These are phyloP conservation scores for Solanum virginianum DNA, from an alignment of 257 asterid genomes.

Conservation along the genomic window DNA sequence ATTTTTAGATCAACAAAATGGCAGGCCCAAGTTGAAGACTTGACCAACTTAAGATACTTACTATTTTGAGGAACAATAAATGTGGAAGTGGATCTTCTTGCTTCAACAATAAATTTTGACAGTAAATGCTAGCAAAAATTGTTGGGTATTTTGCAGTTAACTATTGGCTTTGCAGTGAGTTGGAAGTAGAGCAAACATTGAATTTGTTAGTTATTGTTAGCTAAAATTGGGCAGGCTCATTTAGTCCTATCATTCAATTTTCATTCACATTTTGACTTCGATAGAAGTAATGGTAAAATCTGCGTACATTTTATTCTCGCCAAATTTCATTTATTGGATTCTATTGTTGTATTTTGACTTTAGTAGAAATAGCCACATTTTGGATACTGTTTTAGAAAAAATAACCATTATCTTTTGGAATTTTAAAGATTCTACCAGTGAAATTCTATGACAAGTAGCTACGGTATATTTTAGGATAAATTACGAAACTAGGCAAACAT, in stretches of 20 bases:
- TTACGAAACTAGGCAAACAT: no score
- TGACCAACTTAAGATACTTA: neutral
- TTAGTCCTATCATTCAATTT: neutral
- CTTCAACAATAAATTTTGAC: neutral
- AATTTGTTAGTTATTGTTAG: neutral
- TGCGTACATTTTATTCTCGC: no score
- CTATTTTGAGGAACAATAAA: neutral
- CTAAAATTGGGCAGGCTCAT: neutral
- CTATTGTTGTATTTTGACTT: neutral
- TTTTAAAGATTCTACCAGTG: no score
- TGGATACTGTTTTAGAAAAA: neutral
- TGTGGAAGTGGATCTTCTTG: neutral
- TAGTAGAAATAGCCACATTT: neutral
- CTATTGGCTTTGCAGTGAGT: neutral
- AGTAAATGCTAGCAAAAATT: neutral
- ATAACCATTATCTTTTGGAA: neutral
- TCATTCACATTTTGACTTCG: neutral
- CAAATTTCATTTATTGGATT: no score
- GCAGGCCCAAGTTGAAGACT: neutral
- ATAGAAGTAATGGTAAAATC: no score
- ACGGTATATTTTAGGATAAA: no score
- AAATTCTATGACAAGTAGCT: neutral
- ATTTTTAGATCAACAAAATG: neutral
- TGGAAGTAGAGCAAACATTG: neutral
- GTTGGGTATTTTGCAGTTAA: neutral